A percentile compares a stretch with the other conserved stretches of the same genome.
Evolutionary conservation across 2,329 filamentous ascomycete genomes (phyloP).

Genomic region (Pseudogymnoascus sp.): DNA sequence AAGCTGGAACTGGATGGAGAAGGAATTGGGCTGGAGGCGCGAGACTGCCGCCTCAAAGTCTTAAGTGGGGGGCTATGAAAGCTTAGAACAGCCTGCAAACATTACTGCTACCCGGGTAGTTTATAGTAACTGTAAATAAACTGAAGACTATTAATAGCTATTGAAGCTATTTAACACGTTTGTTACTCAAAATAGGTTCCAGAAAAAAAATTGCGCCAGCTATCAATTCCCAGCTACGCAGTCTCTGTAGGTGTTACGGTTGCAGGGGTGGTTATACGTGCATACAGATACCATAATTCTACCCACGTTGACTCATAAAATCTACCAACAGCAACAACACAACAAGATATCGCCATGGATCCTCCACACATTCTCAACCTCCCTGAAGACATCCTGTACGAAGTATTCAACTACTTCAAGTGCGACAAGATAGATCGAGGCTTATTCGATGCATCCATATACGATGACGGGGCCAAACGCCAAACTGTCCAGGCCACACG

Average conservation of each 20-base stretch:
- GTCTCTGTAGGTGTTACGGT: not conserved
- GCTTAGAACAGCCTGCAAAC: not conserved
- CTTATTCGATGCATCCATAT: not conserved
- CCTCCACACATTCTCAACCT: not conserved
- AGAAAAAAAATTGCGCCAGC: not conserved
- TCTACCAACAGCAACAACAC: not conserved
- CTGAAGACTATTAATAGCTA: not conserved
- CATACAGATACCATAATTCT: not conserved
- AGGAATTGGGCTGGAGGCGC: slow-evolving; percentile 16
- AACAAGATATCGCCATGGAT: not conserved
- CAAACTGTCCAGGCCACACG: not conserved
- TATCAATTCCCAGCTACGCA: not conserved
- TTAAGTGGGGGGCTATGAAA: too few relatives aligned
- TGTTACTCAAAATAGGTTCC: not conserved
- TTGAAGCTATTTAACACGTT: not conserved
- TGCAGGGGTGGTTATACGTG: not conserved
- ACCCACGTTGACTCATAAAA: not conserved
- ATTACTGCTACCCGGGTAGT: not conserved
- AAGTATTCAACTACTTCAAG: not conserved
- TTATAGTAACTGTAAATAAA: not conserved
- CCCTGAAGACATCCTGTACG: not conserved
- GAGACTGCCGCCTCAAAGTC: not conserved
- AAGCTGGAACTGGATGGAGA: slow-evolving; percentile 42
- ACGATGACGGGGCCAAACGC: not conserved
- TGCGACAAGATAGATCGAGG: not conserved